Percentiles rank a stretch among this genome's conserved stretches.
Conservation (phyloP, 73 alveolate genomes). For the Paramecium caudatum region DNA sequence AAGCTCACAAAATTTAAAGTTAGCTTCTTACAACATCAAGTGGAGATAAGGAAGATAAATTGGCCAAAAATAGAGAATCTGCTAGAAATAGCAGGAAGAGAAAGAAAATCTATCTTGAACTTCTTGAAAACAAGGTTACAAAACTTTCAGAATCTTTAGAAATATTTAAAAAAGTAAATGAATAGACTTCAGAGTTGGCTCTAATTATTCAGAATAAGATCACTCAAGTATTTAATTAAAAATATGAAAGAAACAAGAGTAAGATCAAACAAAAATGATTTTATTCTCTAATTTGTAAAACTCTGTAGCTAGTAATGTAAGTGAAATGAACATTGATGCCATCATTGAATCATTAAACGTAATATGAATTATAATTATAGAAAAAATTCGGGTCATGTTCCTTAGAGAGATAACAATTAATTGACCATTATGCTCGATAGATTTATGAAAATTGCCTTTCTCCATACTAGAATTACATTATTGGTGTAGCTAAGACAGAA, state of each 20-base stretch:
- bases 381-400: conserved; percentile 48
- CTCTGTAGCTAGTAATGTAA: conserved; percentile 49
- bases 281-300: conserved; percentile 59
- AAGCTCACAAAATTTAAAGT: conserved; percentile 51
- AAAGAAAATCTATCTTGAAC: conserved; percentile 81
- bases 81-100: conserved; percentile 88
- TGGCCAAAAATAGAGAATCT: conserved; percentile 85
- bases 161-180: conserved; percentile 39
- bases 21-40: conserved; percentile 3
- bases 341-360: conserved; percentile 70
- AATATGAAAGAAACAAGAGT: conserved; percentile 38
- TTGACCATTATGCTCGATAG: conserved; percentile 31
- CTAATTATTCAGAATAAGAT: neutral
- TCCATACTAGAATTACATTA: conserved; percentile 6
- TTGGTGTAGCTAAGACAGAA: neutral
- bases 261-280: conserved; percentile 60
- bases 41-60: conserved; percentile 68
- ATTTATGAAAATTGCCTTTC: conserved; percentile 61
- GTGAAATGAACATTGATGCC: conserved; percentile 67
- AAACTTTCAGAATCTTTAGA: conserved; percentile 43
- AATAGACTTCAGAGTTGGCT: conserved; percentile 10
- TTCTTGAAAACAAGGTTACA: conserved; percentile 78
- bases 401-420: conserved; percentile 9
- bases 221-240: neutral
- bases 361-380: neutral